Percentiles rank a stretch among this genome's conserved stretches.
These are phyloP conservation scores for Hericium coralloides DNA, from an alignment of 768 basidiomycete species.

Conservation along the genomic window DNA sequence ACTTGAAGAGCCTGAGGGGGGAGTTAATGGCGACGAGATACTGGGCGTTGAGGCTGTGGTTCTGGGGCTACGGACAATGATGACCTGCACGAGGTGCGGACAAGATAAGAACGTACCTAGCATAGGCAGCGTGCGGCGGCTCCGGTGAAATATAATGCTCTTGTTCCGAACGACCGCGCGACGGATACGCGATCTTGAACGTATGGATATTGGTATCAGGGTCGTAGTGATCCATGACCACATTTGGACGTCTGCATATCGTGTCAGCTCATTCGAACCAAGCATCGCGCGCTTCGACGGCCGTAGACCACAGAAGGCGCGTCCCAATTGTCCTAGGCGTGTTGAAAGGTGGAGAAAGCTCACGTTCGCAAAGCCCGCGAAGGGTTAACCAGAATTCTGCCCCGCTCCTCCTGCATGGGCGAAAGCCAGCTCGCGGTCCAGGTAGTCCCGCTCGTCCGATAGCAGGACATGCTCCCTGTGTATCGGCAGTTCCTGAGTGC, in stretches of 20 bases:
- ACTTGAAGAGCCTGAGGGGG: background rate
- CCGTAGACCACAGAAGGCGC: no score
- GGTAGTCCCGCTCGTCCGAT: background rate
- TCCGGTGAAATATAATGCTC: background rate
- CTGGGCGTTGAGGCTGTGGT: background rate
- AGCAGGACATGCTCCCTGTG: background rate
- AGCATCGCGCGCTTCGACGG: background rate
- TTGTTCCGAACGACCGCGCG: background rate
- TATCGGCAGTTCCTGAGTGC: background rate
- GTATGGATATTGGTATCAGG: conserved; percentile 4
- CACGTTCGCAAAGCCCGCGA: background rate
- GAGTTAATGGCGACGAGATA: background rate
- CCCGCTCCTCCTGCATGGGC: background rate
- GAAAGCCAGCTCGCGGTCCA: background rate
- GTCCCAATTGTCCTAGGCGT: no score
- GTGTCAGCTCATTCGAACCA: background rate
- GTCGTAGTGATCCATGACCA: conserved; percentile 8
- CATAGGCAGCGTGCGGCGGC: background rate
- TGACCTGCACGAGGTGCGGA: background rate
- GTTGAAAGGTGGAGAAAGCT: background rate
- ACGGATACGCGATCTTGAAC: conserved; percentile 6
- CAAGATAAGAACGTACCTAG: background rate
- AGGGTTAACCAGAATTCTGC: background rate
- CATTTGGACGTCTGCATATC: conserved; percentile 3
- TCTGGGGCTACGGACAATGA: background rate